phyloP scores from a whole-genome alignment of 768 basidiomycete genomes.

The Porphyrellus cyaneotinctus region DNA sequence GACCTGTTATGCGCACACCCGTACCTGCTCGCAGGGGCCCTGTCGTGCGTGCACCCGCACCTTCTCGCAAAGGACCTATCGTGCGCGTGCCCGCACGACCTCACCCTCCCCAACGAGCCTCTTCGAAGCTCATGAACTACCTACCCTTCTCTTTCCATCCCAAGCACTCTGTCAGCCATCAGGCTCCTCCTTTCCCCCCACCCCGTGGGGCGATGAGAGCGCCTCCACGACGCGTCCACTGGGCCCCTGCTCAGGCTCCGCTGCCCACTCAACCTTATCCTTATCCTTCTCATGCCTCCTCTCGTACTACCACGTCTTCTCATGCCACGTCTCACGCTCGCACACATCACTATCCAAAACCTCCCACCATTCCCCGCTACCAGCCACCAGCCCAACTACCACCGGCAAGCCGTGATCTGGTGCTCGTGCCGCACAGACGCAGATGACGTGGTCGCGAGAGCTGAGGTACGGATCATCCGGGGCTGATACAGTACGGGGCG shows the following conservation, averaged over 20 bases:
- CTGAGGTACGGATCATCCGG: slow-evolving; percentile 27
- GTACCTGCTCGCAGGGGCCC: slow-evolving; percentile 16
- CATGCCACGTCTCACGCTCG: slow-evolving; percentile 5
- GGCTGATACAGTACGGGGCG: slow-evolving; percentile 16
- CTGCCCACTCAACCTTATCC: slow-evolving; percentile 24
- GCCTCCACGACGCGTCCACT: slow-evolving; percentile 25
- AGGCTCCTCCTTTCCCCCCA: slow-evolving; percentile 19
- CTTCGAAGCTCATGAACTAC: slow-evolving; percentile 18
- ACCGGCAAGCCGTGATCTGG: slow-evolving; percentile 8
- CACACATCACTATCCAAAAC: neutral
- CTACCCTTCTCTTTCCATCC: slow-evolving; percentile 27
- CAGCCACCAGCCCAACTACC: slow-evolving; percentile 15
- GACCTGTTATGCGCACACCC: slow-evolving; percentile 9
- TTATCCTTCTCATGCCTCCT: slow-evolving; percentile 20
- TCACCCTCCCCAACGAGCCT: slow-evolving; percentile 9
- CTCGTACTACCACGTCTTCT: slow-evolving; percentile 9
- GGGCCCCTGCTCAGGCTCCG: slow-evolving; percentile 28
- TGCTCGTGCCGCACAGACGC: slow-evolving; percentile 6
- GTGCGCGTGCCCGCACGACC: slow-evolving; percentile 8
- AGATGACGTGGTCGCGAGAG: slow-evolving; percentile 11
- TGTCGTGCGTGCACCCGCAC: slow-evolving; percentile 6
- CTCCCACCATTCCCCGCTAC: slow-evolving; percentile 15
- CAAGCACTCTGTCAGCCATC: slow-evolving; percentile 5
- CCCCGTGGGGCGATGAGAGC: slow-evolving; percentile 17
- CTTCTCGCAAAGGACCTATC: slow-evolving; percentile 15